Conservation (phyloP, 805 yeast genomes). For the Candida incommunis region DNA sequence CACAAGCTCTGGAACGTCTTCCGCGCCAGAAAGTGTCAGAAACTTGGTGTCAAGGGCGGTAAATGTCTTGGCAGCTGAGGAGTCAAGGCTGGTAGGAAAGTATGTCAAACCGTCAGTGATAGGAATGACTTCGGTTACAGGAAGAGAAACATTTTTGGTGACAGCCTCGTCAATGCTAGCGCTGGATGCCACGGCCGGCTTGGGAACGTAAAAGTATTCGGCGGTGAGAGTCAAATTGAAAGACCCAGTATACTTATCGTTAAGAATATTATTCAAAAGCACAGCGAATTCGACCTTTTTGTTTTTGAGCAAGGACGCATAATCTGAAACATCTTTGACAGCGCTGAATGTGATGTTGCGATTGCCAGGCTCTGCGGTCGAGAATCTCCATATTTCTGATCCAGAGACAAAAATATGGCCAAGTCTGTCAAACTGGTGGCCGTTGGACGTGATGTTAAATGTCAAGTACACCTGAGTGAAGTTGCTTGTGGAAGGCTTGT, state of each 20-base stretch:
- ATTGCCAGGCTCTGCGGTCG: conserved; percentile 69
- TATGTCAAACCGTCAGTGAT: background rate
- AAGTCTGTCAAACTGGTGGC: conserved; percentile 25
- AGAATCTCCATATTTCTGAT: conserved; percentile 66
- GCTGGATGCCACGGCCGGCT: background rate
- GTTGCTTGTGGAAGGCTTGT: conserved; percentile 18
- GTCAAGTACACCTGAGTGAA: conserved; percentile 25
- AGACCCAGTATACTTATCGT: conserved; percentile 41
- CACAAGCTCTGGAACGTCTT: background rate
- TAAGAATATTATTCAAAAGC: conserved; percentile 44
- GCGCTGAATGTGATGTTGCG: conserved; percentile 34
- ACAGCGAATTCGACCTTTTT: conserved; percentile 5
- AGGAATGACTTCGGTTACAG: background rate
- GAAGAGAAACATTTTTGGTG: background rate
- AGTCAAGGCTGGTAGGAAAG: background rate
- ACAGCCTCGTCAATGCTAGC: background rate
- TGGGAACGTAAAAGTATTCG: conserved; percentile 30
- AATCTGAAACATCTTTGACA: conserved; percentile 54
- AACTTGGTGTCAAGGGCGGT: background rate
- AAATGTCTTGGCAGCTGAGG: background rate
- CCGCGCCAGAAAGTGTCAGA: background rate
- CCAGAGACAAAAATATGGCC: conserved; percentile 28
- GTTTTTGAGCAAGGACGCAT: conserved; percentile 33
- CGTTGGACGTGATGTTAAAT: conserved; percentile 20
- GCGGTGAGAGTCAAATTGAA: conserved; percentile 42